Conservation (phyloP, 73 alveolate species). For the Stentor roeselii region DNA sequence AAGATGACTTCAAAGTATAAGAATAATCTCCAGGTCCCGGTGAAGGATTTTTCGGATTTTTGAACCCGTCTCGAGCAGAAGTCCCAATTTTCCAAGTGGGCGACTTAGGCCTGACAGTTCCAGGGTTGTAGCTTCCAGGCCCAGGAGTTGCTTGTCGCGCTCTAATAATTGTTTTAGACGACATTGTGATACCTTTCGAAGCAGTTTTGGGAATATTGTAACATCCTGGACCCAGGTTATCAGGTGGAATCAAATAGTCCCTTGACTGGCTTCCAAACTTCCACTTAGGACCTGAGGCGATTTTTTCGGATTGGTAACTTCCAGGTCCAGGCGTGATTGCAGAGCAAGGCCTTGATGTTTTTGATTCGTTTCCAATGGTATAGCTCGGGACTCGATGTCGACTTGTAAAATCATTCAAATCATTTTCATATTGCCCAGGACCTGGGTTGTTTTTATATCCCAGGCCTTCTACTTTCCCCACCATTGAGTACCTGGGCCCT, state of each 20-base stretch:
- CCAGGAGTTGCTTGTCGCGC: background rate
- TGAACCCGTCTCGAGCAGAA: background rate
- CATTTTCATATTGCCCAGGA: constrained; percentile 7
- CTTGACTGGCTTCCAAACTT: background rate
- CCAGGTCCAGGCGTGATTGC: background rate
- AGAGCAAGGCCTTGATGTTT: background rate
- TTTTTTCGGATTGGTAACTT: background rate
- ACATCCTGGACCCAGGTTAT: background rate
- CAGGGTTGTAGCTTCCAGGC: too few species aligned
- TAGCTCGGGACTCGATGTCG: background rate
- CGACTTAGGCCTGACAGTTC: background rate
- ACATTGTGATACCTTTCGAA: background rate
- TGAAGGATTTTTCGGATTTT: background rate
- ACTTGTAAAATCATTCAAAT: background rate
- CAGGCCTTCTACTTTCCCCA: background rate
- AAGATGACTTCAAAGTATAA: too few species aligned
- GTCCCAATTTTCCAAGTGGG: background rate
- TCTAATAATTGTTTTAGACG: background rate
- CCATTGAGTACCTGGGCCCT: constrained; percentile 6
- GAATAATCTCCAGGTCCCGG: constrained; percentile 22
- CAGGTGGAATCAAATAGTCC: background rate
- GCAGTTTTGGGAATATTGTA: background rate
- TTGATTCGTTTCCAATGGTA: background rate
- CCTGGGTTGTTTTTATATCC: constrained; percentile 5
- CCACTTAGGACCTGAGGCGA: background rate